Evolutionary conservation across 2,329 filamentous ascomycete genomes (phyloP).

Genomic region (Akanthomyces muscarius): DNA sequence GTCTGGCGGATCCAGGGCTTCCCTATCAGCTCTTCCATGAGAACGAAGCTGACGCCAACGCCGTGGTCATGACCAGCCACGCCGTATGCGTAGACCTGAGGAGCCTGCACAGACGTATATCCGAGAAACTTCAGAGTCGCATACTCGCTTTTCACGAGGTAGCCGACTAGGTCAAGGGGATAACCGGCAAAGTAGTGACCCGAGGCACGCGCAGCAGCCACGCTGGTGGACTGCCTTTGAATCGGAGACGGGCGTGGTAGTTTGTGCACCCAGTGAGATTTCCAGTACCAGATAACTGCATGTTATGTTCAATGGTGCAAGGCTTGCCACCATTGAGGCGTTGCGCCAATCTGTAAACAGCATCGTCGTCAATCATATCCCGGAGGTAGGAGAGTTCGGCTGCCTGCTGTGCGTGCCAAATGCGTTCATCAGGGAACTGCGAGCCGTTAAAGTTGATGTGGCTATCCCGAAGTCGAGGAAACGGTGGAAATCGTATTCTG

Average conservation of each 20-base stretch:
- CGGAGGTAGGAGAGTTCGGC: neutral
- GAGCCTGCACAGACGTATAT: too few relatives aligned
- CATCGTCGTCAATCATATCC: neutral
- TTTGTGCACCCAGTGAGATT: conserved; percentile 26
- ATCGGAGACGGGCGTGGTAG: conserved; percentile 24
- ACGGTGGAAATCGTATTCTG: neutral
- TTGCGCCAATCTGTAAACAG: neutral
- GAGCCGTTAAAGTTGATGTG: too few relatives aligned
- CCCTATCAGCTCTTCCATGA: too few relatives aligned
- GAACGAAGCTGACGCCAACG: too few relatives aligned
- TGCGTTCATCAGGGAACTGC: neutral
- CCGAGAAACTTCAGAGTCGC: too few relatives aligned
- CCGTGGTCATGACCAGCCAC: too few relatives aligned
- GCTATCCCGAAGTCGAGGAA: neutral
- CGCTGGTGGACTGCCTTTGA: conserved; percentile 21
- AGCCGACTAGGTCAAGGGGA: too few relatives aligned
- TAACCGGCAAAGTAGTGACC: neutral
- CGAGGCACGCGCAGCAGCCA: conserved; percentile 27
- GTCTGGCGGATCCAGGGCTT: too few relatives aligned
- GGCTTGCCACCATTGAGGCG: neutral
- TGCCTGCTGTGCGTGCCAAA: neutral
- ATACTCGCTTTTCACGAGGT: too few relatives aligned
- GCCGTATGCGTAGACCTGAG: too few relatives aligned
- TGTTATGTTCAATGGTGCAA: neutral
- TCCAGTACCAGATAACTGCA: conserved; percentile 2